Percentiles rank a stretch among this genome's conserved stretches.
phyloP scores from a whole-genome alignment of 352 stramenopile species.

The Globisporangium camurandrum region DNA sequence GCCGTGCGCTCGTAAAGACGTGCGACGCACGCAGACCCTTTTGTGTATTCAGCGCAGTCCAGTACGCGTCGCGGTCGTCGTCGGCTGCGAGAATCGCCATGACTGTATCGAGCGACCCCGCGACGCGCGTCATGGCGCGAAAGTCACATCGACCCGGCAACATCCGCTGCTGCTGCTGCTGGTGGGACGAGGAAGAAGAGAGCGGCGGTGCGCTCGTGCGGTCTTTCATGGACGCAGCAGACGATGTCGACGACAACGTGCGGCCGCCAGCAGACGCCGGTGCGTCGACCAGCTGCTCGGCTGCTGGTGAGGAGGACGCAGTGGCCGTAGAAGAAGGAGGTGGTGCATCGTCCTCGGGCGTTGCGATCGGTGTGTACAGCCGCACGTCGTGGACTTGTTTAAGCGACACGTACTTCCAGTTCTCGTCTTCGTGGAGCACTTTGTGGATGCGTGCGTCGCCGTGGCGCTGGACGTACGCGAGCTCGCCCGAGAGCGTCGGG shows the following conservation, averaged over 20 bases:
- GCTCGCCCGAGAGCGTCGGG: slow-evolving; percentile 20
- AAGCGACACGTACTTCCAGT: slow-evolving; percentile 39
- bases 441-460: slow-evolving; percentile 34
- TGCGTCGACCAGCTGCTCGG: slow-evolving; percentile 6
- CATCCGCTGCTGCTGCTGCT: too few relatives aligned
- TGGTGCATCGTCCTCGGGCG: slow-evolving; percentile 10
- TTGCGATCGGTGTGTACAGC: slow-evolving; percentile 43
- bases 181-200: too few relatives aligned
- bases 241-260: slow-evolving; percentile 15
- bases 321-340: too few relatives aligned
- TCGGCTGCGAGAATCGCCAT: slow-evolving; percentile 50
- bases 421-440: slow-evolving; percentile 38
- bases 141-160: slow-evolving; percentile 44
- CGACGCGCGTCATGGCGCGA: slow-evolving; percentile 56
- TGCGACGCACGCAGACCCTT: slow-evolving; percentile 44
- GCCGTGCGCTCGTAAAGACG: slow-evolving; percentile 26
- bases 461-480: slow-evolving; percentile 54
- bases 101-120: slow-evolving; percentile 46
- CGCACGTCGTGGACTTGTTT: slow-evolving; percentile 59
- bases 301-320: too few relatives aligned
- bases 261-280: slow-evolving; percentile 15
- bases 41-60: slow-evolving; percentile 62
- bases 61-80: slow-evolving; percentile 58
- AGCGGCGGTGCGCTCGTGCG: slow-evolving; percentile 6
- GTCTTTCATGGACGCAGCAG: slow-evolving; percentile 12